These are phyloP conservation scores for Penicillium alfredii DNA, from an alignment of 495 filamentous ascomycete species.

Conservation along the genomic window DNA sequence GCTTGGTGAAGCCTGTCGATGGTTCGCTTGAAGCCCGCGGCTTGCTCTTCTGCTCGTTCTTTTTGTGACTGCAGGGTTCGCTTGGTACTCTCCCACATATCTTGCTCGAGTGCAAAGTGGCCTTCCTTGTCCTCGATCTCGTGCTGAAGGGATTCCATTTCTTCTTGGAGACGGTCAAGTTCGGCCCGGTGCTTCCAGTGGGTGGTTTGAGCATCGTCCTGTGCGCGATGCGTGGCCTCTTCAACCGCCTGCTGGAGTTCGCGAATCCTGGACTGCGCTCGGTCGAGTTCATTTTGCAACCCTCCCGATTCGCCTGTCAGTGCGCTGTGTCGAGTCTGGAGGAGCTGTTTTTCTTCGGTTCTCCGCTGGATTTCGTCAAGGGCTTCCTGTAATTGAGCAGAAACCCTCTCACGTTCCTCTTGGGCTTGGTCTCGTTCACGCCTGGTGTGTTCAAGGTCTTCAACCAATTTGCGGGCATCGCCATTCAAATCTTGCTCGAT, in stretches of 20 bases:
- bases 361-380: conserved; percentile 50
- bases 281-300: conserved; percentile 58
- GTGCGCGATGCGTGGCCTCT: conserved; percentile 52
- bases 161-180: conserved; percentile 55
- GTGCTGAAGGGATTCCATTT: conserved; percentile 62
- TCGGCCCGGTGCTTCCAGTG: conserved; percentile 56
- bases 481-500: conserved; percentile 38
- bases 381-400: conserved; percentile 44
- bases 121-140: conserved; percentile 72
- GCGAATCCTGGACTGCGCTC: conserved; percentile 47
- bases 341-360: conserved; percentile 62
- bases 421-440: conserved; percentile 32
- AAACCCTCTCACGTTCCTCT: conserved; percentile 35
- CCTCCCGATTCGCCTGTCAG: conserved; percentile 61
- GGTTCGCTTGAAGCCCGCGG: conserved; percentile 61
- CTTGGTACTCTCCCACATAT: conserved; percentile 64
- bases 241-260: conserved; percentile 55
- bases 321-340: conserved; percentile 64
- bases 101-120: conserved; percentile 60
- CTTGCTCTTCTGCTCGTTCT: conserved; percentile 62
- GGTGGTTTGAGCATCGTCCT: conserved; percentile 52
- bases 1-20: conserved; percentile 64
- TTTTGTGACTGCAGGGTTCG: conserved; percentile 59
- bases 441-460: conserved; percentile 37
- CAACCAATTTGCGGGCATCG: conserved; percentile 35